Conservation (phyloP, 768 basidiomycete genomes). For the Lentinula edodes region DNA sequence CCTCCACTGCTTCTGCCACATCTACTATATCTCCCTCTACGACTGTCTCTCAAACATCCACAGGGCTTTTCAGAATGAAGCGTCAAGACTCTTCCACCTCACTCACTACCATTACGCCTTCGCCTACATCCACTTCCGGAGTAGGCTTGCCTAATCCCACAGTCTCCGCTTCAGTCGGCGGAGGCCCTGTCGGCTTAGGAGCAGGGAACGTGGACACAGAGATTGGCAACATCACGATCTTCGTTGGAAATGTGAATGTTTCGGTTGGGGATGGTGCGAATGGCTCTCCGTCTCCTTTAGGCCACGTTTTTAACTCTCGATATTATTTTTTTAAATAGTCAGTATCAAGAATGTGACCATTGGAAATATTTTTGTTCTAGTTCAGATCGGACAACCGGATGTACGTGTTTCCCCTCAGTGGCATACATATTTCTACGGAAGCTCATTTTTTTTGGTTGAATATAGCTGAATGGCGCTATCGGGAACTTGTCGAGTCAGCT, state of each 20-base stretch:
- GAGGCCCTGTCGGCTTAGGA: constrained; percentile 9
- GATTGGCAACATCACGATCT: constrained; percentile 14
- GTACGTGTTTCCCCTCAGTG: background rate
- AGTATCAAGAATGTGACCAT: constrained; percentile 11
- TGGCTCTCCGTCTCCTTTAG: background rate
- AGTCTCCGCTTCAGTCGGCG: constrained; percentile 4
- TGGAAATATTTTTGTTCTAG: constrained; percentile 15
- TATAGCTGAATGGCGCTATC: constrained; percentile 2
- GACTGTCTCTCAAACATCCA: constrained; percentile 2
- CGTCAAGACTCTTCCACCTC: constrained; percentile 7
- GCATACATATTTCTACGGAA: too few relatives aligned
- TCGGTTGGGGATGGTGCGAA: constrained; percentile 11
- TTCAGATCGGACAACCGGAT: constrained; percentile 15
- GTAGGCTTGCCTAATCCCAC: background rate
- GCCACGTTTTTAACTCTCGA: background rate
- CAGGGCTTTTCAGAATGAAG: constrained; percentile 11
- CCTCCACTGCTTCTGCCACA: constrained; percentile 8
- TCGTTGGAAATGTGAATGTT: constrained; percentile 13
- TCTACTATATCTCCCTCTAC: constrained; percentile 11
- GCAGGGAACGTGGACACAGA: constrained; percentile 13
- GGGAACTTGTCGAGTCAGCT: constrained; percentile 1
- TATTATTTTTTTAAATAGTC: constrained; percentile 2
- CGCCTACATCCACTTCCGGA: background rate
- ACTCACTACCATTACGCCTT: background rate
- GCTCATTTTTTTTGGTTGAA: background rate